Evolutionary conservation across 805 yeast genomes (phyloP), one percentile per base, ranked within the genome.

Genomic region (Starmera amethionina): DNA sequence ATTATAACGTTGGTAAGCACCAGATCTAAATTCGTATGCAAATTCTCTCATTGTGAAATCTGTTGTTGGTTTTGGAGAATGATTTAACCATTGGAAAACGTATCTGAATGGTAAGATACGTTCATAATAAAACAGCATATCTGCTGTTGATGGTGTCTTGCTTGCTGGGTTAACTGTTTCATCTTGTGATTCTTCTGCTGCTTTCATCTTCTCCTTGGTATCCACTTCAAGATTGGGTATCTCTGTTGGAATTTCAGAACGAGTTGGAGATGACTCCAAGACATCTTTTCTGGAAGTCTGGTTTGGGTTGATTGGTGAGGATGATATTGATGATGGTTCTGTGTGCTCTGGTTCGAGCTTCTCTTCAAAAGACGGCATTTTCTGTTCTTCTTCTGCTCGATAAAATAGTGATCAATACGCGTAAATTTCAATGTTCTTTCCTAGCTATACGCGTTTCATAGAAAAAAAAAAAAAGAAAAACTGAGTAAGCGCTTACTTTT

Each of bases 21-120:
- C 97, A 28, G 85, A 76, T 47, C 82, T 72, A 52, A 82, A 79
- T 43, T 90, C 96, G 67, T 82, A 87, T 3, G 98, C 97, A 57
- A 93, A 81, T 58, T 93, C 98, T 48, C 98, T 73, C 73, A 84
- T 77, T 15, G 86, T 75, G 63, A 90, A 89, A 56, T 85, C 93
- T 18, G 72, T 65, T 15, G 77, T 70, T 8, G 93, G 82, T 35
- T 73, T 75, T 3, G 82, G 85, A 0, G 94, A 79, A 58, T 89
- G 97, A 56, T 79, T 84, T 38, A 90, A 65, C 97, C 97, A 90
- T 46, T 75, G 80, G 62, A 81, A 89, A n/a, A 89, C 65, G 31
- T 76, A 70, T 47, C 79, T 72, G 64, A 83, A 86, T 4, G 97
- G 97, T 34, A 85, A 71, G 32, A 83, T 61, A 22, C 77, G 60